These are phyloP conservation scores for Aureobasidium musti DNA, from an alignment of 2,329 filamentous ascomycete species.

Conservation along the genomic window DNA sequence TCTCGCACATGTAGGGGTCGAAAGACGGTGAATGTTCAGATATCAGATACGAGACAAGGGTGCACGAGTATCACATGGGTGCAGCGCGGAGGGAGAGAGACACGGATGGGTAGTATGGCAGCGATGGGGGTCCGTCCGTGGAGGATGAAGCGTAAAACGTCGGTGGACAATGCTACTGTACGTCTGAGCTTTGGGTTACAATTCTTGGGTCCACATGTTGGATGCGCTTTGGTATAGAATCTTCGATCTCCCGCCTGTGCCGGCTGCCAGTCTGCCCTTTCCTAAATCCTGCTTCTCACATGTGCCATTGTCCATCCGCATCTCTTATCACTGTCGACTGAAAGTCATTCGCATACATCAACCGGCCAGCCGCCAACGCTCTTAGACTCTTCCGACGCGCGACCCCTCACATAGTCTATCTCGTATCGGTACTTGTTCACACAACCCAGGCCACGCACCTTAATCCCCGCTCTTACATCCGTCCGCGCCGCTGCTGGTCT, in stretches of 20 bases:
- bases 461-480: slow-evolving; percentile 3
- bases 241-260: slow-evolving; percentile 16
- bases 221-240: slow-evolving; percentile 15
- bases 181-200: slow-evolving; percentile 5
- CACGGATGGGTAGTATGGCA: background rate
- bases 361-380: slow-evolving; percentile 15
- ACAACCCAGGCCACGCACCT: background rate
- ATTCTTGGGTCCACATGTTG: slow-evolving; percentile 6
- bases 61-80: slow-evolving; percentile 3
- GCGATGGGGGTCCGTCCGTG: background rate
- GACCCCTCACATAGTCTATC: slow-evolving; percentile 18
- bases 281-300: slow-evolving; percentile 5
- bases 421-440: slow-evolving; percentile 18
- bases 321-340: slow-evolving; percentile 3
- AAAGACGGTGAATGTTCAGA: slow-evolving; percentile 11
- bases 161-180: background rate
- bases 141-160: background rate
- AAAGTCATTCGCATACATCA: background rate
- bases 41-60: slow-evolving; percentile 3
- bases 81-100: background rate
- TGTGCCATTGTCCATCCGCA: background rate
- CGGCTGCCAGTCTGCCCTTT: slow-evolving; percentile 4
- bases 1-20: slow-evolving; percentile 5
- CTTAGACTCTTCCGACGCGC: slow-evolving; percentile 1
- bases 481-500: background rate